Evolutionary conservation across 768 basidiomycete genomes (phyloP).

Genomic region (Kwoniella sp.): DNA sequence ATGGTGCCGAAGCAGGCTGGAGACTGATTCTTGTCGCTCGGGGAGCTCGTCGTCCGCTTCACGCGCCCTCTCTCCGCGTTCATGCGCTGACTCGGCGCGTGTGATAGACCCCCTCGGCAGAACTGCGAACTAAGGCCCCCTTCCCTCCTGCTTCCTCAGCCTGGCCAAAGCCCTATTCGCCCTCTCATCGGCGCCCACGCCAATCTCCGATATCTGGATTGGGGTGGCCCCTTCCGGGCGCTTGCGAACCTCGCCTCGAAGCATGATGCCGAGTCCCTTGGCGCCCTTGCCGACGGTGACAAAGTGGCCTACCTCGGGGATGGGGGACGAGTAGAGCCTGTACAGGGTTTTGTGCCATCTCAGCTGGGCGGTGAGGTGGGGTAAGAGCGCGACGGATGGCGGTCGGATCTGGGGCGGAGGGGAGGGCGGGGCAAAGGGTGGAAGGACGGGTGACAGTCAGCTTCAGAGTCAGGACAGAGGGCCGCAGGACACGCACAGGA

Average conservation of each 20-base stretch:
- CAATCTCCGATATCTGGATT: slow-evolving; percentile 33
- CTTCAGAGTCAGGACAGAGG: not conserved
- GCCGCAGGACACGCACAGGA: slow-evolving; percentile 18
- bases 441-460: not conserved
- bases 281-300: slow-evolving; percentile 45
- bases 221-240: slow-evolving; percentile 17
- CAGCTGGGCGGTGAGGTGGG: slow-evolving; percentile 37
- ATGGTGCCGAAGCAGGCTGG: too few relatives aligned
- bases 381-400: slow-evolving; percentile 27
- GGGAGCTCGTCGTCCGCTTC: too few relatives aligned
- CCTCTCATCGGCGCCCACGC: slow-evolving; percentile 16
- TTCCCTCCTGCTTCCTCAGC: not conserved
- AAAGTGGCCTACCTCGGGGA: slow-evolving; percentile 24
- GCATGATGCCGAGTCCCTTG: slow-evolving; percentile 43
- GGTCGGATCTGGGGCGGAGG: too few relatives aligned
- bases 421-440: not conserved
- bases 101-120: too few relatives aligned
- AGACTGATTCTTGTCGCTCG: too few relatives aligned
- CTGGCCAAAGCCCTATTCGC: not conserved
- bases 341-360: slow-evolving; percentile 45
- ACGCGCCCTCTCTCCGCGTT: too few relatives aligned
- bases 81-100: too few relatives aligned
- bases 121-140: too few relatives aligned
- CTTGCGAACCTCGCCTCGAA: slow-evolving; percentile 37
- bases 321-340: slow-evolving; percentile 22